Evolutionary conservation across 2,329 filamentous ascomycete species (phyloP).

Genomic region (Colletotrichum simmondsii): DNA sequence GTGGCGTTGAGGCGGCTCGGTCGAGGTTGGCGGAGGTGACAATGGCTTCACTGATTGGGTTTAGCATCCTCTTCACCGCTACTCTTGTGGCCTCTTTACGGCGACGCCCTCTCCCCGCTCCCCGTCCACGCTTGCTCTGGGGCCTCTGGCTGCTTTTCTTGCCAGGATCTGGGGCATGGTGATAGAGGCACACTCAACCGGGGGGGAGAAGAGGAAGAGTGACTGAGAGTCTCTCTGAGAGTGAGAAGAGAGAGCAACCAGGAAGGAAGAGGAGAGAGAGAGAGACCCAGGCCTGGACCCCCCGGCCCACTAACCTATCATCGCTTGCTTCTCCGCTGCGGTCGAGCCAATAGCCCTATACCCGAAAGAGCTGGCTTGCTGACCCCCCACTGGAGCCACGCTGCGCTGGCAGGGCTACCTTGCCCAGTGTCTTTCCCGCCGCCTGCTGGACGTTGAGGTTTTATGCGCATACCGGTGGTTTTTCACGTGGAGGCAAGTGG

Average conservation of each 20-base stretch:
- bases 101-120: constrained; percentile 34
- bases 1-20: constrained; percentile 31
- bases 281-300: constrained; percentile 22
- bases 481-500: constrained; percentile 34
- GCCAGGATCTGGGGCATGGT: constrained; percentile 5
- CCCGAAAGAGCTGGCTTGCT: constrained; percentile 31
- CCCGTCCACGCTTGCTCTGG: neutral
- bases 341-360: constrained; percentile 29
- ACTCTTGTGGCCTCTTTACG: constrained; percentile 37
- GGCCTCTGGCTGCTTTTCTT: neutral
- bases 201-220: neutral
- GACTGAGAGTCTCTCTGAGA: too few relatives aligned
- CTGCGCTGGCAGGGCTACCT: constrained; percentile 34
- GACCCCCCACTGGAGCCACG: constrained; percentile 27
- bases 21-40: constrained; percentile 29
- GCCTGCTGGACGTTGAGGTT: constrained; percentile 30
- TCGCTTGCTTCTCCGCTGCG: constrained; percentile 27
- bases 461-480: constrained; percentile 14
- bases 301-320: constrained; percentile 16
- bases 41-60: constrained; percentile 33
- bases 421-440: constrained; percentile 19
- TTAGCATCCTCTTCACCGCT: constrained; percentile 37
- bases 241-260: neutral
- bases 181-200: neutral
- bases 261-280: neutral